phyloP scores from a whole-genome alignment of 495 filamentous ascomycete species.

The Penicillium manginii region DNA sequence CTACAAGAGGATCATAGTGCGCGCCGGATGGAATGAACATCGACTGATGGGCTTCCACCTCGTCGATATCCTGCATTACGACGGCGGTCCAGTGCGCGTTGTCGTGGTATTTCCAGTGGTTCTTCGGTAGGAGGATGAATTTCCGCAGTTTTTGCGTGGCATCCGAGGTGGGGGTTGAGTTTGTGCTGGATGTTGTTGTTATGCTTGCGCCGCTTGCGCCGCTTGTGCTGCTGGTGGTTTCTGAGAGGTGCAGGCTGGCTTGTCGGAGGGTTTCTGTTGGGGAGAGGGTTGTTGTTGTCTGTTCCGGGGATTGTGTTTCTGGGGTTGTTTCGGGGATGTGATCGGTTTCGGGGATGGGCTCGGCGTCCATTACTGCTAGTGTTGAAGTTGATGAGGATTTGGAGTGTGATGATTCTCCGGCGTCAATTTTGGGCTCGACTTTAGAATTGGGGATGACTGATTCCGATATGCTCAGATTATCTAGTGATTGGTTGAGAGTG shows the following conservation, averaged over 20 bases:
- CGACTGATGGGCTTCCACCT: slow-evolving; percentile 83
- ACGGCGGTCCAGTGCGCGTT: slow-evolving; percentile 77
- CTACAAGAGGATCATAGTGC: slow-evolving; percentile 76
- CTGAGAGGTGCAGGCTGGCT: slow-evolving; percentile 10
- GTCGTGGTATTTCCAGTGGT: slow-evolving; percentile 38
- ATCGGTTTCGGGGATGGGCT: not conserved
- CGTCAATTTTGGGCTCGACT: not conserved
- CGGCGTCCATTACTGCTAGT: not conserved
- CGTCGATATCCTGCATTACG: slow-evolving; percentile 80
- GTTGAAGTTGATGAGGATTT: not conserved
- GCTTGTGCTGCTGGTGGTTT: slow-evolving; percentile 3
- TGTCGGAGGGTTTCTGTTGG: slow-evolving; percentile 13
- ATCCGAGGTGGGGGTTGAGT: not conserved
- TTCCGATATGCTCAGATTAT: not conserved
- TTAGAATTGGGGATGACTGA: no score
- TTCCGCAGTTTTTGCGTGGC: slow-evolving; percentile 58
- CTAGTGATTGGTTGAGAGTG: not conserved
- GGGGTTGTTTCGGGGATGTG: not conserved
- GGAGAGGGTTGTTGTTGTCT: not conserved
- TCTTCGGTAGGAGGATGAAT: slow-evolving; percentile 76
- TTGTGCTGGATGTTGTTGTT: not conserved
- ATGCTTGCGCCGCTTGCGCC: no score
- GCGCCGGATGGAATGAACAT: slow-evolving; percentile 68
- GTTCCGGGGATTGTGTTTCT: slow-evolving; percentile 3
- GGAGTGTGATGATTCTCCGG: not conserved